A percentile compares a stretch with the other conserved stretches of the same genome.
Evolutionary conservation across 2,329 filamentous ascomycete species (phyloP).

Genomic region (Aspergillus eucalypticola): DNA sequence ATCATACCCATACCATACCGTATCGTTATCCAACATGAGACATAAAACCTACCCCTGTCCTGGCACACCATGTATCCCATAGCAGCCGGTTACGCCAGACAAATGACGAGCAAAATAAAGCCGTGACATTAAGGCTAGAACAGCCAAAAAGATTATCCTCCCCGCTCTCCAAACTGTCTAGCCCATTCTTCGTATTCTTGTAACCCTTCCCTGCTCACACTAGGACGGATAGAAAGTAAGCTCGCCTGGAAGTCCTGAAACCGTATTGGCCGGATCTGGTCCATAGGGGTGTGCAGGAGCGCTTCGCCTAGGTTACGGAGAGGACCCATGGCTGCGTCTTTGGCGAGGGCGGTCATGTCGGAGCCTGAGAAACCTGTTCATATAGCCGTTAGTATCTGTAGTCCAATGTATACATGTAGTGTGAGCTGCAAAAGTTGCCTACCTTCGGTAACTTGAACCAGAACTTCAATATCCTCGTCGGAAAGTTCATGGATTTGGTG

Average conservation of each 20-base stretch:
- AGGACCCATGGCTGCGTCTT: slow-evolving; percentile 97
- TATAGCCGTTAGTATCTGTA: background rate
- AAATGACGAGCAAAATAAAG: background rate
- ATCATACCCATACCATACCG: too few species aligned
- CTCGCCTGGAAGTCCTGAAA: slow-evolving; percentile 83
- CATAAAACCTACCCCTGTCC: too few species aligned
- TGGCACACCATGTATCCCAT: too few species aligned
- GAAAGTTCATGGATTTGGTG: slow-evolving; percentile 83
- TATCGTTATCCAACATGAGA: too few species aligned
- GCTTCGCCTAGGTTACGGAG: slow-evolving; percentile 86
- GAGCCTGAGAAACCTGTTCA: slow-evolving; percentile 90
- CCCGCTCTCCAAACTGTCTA: slow-evolving; percentile 85
- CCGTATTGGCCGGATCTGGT: slow-evolving; percentile 85
- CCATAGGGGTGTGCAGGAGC: slow-evolving; percentile 86
- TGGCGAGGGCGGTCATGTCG: slow-evolving; percentile 93
- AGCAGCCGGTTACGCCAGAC: background rate
- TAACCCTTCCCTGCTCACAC: slow-evolving; percentile 80
- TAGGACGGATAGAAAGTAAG: slow-evolving; percentile 80
- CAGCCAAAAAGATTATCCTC: slow-evolving; percentile 56
- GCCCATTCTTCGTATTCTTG: slow-evolving; percentile 95
- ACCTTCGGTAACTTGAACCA: slow-evolving; percentile 87
- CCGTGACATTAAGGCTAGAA: background rate
- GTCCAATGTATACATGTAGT: background rate
- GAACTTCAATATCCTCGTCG: slow-evolving; percentile 67
- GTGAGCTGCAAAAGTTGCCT: slow-evolving; percentile 15